A percentile compares a stretch with the other conserved stretches of the same genome.
Evolutionary conservation across 768 basidiomycete genomes (phyloP).

Genomic region (Termitomyces bulborhizus): DNA sequence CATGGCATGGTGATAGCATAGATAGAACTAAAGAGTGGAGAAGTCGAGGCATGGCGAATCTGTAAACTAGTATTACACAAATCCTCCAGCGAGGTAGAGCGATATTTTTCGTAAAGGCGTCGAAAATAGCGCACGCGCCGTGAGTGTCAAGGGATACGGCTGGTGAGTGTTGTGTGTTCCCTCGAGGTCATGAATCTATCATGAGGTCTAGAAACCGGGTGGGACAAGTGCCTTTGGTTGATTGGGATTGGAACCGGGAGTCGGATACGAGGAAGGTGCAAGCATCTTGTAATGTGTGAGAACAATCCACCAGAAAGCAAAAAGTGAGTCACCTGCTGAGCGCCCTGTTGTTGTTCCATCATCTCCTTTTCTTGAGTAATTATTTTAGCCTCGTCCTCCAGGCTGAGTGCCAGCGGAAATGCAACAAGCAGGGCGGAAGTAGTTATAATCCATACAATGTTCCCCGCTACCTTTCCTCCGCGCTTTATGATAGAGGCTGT

Average conservation of each 20-base stretch:
- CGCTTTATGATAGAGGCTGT: conserved; percentile 62
- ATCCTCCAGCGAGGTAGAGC: conserved; percentile 3
- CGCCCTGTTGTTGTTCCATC: conserved; percentile 88
- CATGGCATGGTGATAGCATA: conserved; percentile 8
- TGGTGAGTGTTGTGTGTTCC: conserved; percentile 12
- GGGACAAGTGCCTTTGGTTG: conserved; percentile 67
- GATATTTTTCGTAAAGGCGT: conserved; percentile 3
- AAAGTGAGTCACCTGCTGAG: conserved; percentile 64
- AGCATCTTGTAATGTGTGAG: conserved; percentile 54
- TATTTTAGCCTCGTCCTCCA: conserved; percentile 96
- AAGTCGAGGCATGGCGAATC: conserved; percentile 5
- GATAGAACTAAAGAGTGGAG: conserved; percentile 10
- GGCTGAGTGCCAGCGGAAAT: conserved; percentile 83
- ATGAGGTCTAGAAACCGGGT: conserved; percentile 65
- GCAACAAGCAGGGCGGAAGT: conserved; percentile 93
- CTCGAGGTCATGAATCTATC: conserved; percentile 10
- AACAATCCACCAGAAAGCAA: conserved; percentile 8
- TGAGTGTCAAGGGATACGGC: conserved; percentile 15
- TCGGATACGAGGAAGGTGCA: conserved; percentile 55
- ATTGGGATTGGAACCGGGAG: conserved; percentile 23
- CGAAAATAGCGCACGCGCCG: conserved; percentile 15
- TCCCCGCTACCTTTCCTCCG: conserved; percentile 70
- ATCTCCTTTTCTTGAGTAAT: conserved; percentile 93
- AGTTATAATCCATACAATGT: conserved; percentile 90
- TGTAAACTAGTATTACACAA: conserved; percentile 13